A percentile compares a stretch with the other conserved stretches of the same genome.
Conservation (phyloP, 1,139 yeast species). For the Nakaseomyces glabratus region DNA sequence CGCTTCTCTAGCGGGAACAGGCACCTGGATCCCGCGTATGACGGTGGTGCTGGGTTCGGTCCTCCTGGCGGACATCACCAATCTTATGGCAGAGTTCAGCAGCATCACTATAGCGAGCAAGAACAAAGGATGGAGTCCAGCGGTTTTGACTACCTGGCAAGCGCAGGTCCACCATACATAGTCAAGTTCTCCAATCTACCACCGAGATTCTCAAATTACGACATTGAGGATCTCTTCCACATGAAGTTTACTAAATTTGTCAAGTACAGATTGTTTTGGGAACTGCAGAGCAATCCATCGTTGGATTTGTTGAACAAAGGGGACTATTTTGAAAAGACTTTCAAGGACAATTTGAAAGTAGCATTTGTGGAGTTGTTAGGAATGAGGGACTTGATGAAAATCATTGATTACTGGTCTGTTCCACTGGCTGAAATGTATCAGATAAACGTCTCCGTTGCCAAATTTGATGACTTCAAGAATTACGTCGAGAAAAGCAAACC, state of each 20-base stretch:
- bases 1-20: background rate
- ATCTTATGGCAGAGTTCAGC: slow-evolving; percentile 9
- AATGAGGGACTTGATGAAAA: slow-evolving; percentile 39
- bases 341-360: slow-evolving; percentile 38
- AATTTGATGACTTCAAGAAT: slow-evolving; percentile 28
- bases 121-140: slow-evolving; percentile 7
- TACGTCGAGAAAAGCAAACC: slow-evolving; percentile 22
- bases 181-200: slow-evolving; percentile 48
- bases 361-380: slow-evolving; percentile 51
- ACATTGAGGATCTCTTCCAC: slow-evolving; percentile 32
- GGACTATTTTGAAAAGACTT: slow-evolving; percentile 25
- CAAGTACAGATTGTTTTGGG: slow-evolving; percentile 37
- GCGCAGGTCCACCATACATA: slow-evolving; percentile 45
- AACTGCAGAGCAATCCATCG: slow-evolving; percentile 29
- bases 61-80: slow-evolving; percentile 7
- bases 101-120: slow-evolving; percentile 1
- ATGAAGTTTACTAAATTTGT: slow-evolving; percentile 32
- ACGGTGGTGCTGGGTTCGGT: background rate
- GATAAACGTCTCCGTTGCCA: slow-evolving; percentile 22
- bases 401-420: slow-evolving; percentile 25
- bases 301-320: slow-evolving; percentile 19
- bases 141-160: slow-evolving; percentile 8
- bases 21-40: slow-evolving; percentile 11
- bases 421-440: slow-evolving; percentile 26
- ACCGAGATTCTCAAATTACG: slow-evolving; percentile 29